Conservation (phyloP, 2,329 filamentous ascomycete species). For the Catunica adiposa region DNA sequence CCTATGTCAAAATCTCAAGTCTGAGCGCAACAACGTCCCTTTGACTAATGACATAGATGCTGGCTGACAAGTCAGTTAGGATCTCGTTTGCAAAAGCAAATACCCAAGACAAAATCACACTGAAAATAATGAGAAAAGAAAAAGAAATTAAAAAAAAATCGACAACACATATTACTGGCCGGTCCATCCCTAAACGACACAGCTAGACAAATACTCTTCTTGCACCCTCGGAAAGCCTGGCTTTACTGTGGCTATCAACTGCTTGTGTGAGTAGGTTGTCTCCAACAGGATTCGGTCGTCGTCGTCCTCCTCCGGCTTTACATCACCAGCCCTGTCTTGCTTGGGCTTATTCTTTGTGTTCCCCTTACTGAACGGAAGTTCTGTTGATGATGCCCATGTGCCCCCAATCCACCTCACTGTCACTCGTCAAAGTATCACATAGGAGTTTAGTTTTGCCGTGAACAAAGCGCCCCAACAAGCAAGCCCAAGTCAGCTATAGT, state of each 20-base stretch:
- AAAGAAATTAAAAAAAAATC: background rate
- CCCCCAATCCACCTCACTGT: background rate
- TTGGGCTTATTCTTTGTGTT: background rate
- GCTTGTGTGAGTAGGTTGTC: slow-evolving; percentile 1
- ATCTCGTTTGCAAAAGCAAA: too few species aligned
- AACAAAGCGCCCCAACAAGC: too few species aligned
- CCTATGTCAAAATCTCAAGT: background rate
- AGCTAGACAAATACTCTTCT: background rate
- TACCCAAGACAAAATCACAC: background rate
- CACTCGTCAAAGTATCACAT: too few species aligned
- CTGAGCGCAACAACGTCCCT: background rate
- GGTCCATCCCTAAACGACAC: background rate
- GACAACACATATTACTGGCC: background rate
- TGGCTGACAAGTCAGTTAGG: background rate
- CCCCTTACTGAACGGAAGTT: background rate
- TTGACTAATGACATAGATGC: background rate
- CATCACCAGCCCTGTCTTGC: background rate
- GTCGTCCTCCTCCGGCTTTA: background rate
- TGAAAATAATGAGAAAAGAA: background rate
- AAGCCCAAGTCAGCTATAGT: too few species aligned
- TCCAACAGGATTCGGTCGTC: background rate
- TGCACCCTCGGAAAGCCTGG: background rate
- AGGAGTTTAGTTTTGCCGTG: too few species aligned
- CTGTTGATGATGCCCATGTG: background rate
- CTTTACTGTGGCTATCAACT: background rate